Base-by-base conservation (phyloP, 768 basidiomycete genomes). In the Russula lepida region DNA sequence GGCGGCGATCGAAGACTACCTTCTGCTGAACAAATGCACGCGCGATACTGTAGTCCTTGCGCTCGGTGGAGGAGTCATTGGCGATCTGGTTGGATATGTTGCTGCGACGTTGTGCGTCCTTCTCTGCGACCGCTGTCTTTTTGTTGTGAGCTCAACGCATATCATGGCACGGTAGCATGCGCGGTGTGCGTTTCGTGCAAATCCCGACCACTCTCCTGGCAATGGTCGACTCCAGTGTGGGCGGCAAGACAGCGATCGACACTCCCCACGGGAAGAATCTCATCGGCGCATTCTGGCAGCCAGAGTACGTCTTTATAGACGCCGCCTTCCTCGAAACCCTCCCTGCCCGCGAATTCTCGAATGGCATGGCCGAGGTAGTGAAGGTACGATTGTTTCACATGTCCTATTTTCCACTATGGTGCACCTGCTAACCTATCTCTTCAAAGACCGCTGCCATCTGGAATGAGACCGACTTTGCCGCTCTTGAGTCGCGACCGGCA, bases 211-310 rank as follows among this genome's bases (percentile, higher is more conserved):
- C 95, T 0, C 79, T 99, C 2, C 81, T 99, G 60, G 93, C 95
- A 6, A 99, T 99, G 97, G 97, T 99, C 25, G 97, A 99, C 74
- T 98, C 95, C 0, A 87, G 92, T 62, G 86, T 99, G 47, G 97
- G 97, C 6, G 95, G 97, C 37, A 99, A 98, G 79, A 99, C 97
- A 0, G 95, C 97, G n/a, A 94, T 98, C 63, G 97, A 99, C 71
- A 98, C 95, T 0, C 93, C 92, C 2, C 91, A 93, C 65, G 97
- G 97, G 58, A 99, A 99, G 77, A 99, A 99, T 74, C 82, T 98
- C 66, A 92, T 99, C 66, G 97, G 97, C 60, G 89, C 95, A 5
- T 99, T 98, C 78, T 94, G 93, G 92, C 95, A 98, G 74, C 97
- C 97, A 0, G 84, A 89, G 68, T 98, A 88, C 77, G 88, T 98